Conservation (phyloP, 495 filamentous ascomycete species). For the Penicillium malachiteum region DNA sequence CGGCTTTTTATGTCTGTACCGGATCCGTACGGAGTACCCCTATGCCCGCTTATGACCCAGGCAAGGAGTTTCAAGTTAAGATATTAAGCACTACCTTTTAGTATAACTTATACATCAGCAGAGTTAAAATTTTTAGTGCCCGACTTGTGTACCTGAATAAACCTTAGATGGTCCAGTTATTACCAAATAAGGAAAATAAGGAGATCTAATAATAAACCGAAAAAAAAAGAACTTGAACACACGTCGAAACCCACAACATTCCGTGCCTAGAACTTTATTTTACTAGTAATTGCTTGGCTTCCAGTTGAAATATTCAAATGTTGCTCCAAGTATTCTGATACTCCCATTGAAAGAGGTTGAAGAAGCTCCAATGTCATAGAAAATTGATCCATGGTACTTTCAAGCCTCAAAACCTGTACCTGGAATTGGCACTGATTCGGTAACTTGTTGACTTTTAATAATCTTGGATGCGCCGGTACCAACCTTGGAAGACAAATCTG, state of each 20-base stretch:
- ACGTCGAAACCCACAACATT: background rate
- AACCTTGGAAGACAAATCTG: background rate
- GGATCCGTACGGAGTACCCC: too few relatives aligned
- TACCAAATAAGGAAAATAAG: too few relatives aligned
- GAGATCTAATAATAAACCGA: background rate
- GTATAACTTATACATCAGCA: too few relatives aligned
- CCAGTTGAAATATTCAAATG: background rate
- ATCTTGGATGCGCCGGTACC: background rate
- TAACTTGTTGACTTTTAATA: background rate
- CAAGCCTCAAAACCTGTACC: background rate
- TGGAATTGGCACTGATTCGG: background rate
- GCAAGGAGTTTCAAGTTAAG: too few relatives aligned
- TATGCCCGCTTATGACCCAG: too few relatives aligned
- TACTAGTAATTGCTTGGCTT: constrained; percentile 2
- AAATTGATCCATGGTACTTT: background rate
- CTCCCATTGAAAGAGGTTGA: background rate
- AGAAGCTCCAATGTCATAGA: background rate
- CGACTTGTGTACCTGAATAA: background rate
- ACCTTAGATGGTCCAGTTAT: background rate
- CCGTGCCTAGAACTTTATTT: constrained; percentile 12
- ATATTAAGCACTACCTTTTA: too few relatives aligned
- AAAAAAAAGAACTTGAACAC: background rate
- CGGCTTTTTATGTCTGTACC: too few relatives aligned
- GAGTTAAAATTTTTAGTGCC: background rate
- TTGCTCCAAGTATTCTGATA: background rate